phyloP scores from a whole-genome alignment of 2,329 filamentous ascomycete genomes.

The Aureobasidium sp. region DNA sequence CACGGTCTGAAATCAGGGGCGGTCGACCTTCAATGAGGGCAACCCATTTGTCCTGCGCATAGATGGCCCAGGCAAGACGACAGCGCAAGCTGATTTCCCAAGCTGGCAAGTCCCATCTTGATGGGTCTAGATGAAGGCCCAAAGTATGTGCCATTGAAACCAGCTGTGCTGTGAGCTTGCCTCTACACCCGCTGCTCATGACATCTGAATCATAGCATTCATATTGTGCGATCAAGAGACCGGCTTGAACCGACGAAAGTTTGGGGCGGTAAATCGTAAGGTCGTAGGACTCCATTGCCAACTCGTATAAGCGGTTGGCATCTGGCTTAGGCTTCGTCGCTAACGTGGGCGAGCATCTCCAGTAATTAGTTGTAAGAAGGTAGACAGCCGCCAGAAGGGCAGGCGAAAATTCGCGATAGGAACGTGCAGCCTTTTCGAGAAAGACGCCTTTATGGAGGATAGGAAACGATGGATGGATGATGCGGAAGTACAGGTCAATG shows the following conservation, averaged over 20 bases:
- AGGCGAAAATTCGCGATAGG: slow-evolving; percentile 51
- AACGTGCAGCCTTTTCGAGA: slow-evolving; percentile 51
- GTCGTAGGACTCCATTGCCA: slow-evolving; percentile 30
- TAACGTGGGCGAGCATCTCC: slow-evolving; percentile 48
- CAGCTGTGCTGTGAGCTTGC: slow-evolving; percentile 27
- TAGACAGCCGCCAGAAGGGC: slow-evolving; percentile 54
- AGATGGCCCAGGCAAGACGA: slow-evolving; percentile 23
- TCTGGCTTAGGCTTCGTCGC: slow-evolving; percentile 37
- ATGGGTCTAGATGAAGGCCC: slow-evolving; percentile 27
- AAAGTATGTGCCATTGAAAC: slow-evolving; percentile 32
- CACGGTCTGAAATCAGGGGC: slow-evolving; percentile 17
- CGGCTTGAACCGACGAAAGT: slow-evolving; percentile 33
- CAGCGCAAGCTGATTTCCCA: slow-evolving; percentile 24
- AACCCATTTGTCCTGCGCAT: slow-evolving; percentile 24
- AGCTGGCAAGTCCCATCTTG: slow-evolving; percentile 21
- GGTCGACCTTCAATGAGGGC: slow-evolving; percentile 23
- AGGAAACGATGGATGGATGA: slow-evolving; percentile 51
- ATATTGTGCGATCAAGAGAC: slow-evolving; percentile 28
- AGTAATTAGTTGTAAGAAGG: slow-evolving; percentile 54
- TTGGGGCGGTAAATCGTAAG: slow-evolving; percentile 32
- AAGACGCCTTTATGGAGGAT: slow-evolving; percentile 54
- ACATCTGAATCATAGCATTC: slow-evolving; percentile 25
- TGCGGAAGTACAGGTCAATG: slow-evolving; percentile 64
- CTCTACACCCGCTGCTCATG: slow-evolving; percentile 15
- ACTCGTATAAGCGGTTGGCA: slow-evolving; percentile 23